Conservation (phyloP, 2,329 filamentous ascomycete genomes). For the Cladosporium sp. region DNA sequence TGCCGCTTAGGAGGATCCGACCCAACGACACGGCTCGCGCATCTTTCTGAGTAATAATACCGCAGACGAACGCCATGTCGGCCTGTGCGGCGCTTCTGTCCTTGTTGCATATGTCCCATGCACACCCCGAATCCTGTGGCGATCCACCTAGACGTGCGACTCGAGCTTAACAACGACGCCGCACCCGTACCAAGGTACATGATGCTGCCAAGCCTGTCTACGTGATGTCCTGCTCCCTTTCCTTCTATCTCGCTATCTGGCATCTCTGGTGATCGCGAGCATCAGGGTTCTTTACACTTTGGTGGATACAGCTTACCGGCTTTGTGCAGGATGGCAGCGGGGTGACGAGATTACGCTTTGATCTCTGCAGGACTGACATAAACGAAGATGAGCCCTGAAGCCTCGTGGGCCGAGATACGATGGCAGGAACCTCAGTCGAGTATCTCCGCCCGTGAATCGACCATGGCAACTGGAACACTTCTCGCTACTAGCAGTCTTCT, state of each 20-base stretch:
- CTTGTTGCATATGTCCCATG: slow-evolving; percentile 5
- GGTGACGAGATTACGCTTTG: background rate
- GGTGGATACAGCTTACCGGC: background rate
- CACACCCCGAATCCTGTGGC: slow-evolving; percentile 10
- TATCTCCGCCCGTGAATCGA: background rate
- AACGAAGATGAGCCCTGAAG: background rate
- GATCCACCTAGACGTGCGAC: background rate
- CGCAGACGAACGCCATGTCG: slow-evolving; percentile 4
- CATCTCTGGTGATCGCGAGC: background rate
- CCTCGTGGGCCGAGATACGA: slow-evolving; percentile 6
- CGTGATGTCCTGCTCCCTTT: background rate
- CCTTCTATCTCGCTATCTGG: background rate
- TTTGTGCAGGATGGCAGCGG: background rate
- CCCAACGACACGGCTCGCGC: slow-evolving; percentile 4
- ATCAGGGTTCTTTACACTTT: no score
- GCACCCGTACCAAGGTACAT: slow-evolving; percentile 2
- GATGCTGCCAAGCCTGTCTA: slow-evolving; percentile 1
- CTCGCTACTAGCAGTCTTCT: background rate
- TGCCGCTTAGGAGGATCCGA: slow-evolving; percentile 1
- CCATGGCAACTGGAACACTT: background rate
- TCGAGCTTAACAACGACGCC: slow-evolving; percentile 2
- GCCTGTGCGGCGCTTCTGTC: slow-evolving; percentile 10
- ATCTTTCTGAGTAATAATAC: slow-evolving; percentile 6
- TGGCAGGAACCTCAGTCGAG: background rate
- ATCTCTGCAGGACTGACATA: background rate